Base-by-base conservation (phyloP, 768 basidiomycete species). In the Serendipita sp. region DNA sequence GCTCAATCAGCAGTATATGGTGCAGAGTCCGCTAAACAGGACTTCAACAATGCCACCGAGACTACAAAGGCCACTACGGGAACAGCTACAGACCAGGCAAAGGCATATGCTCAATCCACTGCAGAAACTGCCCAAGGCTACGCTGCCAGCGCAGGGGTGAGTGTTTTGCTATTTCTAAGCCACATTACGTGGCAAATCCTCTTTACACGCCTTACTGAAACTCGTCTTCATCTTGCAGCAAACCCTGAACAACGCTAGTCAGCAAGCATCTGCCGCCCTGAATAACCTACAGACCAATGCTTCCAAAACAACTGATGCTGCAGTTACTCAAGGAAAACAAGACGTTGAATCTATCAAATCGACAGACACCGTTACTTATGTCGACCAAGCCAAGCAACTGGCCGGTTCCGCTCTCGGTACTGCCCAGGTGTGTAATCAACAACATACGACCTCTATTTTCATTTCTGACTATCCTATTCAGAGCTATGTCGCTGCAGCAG, bases 311-410 rank as follows among this genome's bases (percentile, higher is more conserved):
- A 82, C 80, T 1, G 73, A 83, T 52, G 72, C 73, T 0, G 85
- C 84, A 18, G 82, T 80, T n/a, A 75, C 75, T 0, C 78, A 86
- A 69, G 85, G 85, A 2, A 76, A 81, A 67, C 71, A 73, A 3
- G 78, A 81, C 65, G 76, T 86, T 1, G 76, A 79, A 4, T 72
- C 74, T 11, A 77, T 76, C 0, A 79, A 80, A 69, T n/a, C 66
- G 3, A 66, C 66, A n/a, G 63, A 64, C 44, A 78, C 79, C 34
- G 74, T 75, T 3, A 75, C 75, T 0, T 84, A 84, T 68, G 72
- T 85, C 3, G 79, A 83, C 28, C 79, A 83, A 68, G 84, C 80
- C 0, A 84, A 80, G 72, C 72, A 70, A 4, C 58, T 81, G 2
- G 82, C 80, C 0, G 72, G 72, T 13, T 74, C 68, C 44, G 79